These are phyloP conservation scores for Phytopythium chamaehyphon DNA, from an alignment of 352 stramenopile genomes.

Conservation along the genomic window DNA sequence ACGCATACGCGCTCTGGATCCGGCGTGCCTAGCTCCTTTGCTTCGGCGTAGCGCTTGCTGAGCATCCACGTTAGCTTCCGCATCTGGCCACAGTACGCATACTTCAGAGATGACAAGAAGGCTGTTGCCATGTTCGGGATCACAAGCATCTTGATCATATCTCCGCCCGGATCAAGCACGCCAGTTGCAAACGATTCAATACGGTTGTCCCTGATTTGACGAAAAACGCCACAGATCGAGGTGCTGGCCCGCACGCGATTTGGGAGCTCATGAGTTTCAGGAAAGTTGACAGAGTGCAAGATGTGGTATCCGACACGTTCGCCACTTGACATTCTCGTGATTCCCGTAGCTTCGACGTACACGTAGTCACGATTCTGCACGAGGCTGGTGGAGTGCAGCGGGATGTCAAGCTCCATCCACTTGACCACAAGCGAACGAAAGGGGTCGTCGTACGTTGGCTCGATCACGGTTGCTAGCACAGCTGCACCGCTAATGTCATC, in stretches of 20 bases:
- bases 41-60: too few species aligned
- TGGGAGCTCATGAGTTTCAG: slow-evolving; percentile 14
- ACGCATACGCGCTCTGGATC: too few species aligned
- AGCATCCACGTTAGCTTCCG: slow-evolving; percentile 35
- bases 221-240: slow-evolving; percentile 25
- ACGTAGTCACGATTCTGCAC: slow-evolving; percentile 45
- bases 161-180: slow-evolving; percentile 24
- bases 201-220: slow-evolving; percentile 6
- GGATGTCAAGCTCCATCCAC: slow-evolving; percentile 28
- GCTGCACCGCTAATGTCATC: slow-evolving; percentile 30
- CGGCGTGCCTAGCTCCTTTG: too few species aligned
- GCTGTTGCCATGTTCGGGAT: slow-evolving; percentile 16
- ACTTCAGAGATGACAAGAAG: slow-evolving; percentile 17
- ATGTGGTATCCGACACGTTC: slow-evolving; percentile 42
- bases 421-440: slow-evolving; percentile 33
- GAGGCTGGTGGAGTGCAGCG: slow-evolving; percentile 16
- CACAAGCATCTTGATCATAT: slow-evolving; percentile 14
- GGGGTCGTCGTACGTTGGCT: slow-evolving; percentile 36
- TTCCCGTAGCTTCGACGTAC: slow-evolving; percentile 39
- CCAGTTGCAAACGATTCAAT: slow-evolving; percentile 24
- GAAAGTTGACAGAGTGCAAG: slow-evolving; percentile 26
- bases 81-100: slow-evolving; percentile 27
- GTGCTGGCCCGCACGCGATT: slow-evolving; percentile 16
- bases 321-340: slow-evolving; percentile 19
- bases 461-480: slow-evolving; percentile 28